phyloP scores from a whole-genome alignment of 768 basidiomycete species.

The Naganishia onofrii region DNA sequence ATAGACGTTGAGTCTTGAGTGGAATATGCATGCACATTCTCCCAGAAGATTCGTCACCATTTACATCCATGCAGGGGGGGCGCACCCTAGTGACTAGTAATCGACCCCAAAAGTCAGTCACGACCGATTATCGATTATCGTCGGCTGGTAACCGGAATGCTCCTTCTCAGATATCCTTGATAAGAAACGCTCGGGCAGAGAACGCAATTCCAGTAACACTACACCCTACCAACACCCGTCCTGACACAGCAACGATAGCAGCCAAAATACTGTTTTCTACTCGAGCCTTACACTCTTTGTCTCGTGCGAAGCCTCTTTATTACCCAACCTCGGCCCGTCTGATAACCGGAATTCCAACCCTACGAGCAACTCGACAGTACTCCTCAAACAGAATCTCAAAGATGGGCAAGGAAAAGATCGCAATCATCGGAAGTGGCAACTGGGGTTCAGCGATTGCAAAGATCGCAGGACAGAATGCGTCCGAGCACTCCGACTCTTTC shows the following conservation, averaged over 20 bases:
- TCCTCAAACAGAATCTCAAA: not conserved
- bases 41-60: too few species aligned
- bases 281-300: not conserved
- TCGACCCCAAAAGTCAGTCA: too few species aligned
- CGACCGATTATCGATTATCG: too few species aligned
- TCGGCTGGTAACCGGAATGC: too few species aligned
- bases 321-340: not conserved
- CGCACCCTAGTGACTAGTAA: too few species aligned
- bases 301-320: not conserved
- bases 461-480: constrained; percentile 51
- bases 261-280: constrained; percentile 16
- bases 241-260: not conserved
- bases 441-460: constrained; percentile 55
- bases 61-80: too few species aligned
- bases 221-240: too few species aligned
- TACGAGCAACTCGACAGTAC: not conserved
- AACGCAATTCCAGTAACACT: too few species aligned
- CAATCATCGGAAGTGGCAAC: constrained; percentile 53
- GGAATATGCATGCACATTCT: too few species aligned
- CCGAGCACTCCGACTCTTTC: constrained; percentile 50
- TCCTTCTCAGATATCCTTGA: not conserved
- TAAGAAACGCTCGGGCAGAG: not conserved
- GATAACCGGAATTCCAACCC: not conserved
- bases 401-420: constrained; percentile 47
- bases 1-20: too few species aligned